These are phyloP conservation scores for Aspergillus mulundensis DNA, from an alignment of 495 filamentous ascomycete genomes.

Conservation along the genomic window DNA sequence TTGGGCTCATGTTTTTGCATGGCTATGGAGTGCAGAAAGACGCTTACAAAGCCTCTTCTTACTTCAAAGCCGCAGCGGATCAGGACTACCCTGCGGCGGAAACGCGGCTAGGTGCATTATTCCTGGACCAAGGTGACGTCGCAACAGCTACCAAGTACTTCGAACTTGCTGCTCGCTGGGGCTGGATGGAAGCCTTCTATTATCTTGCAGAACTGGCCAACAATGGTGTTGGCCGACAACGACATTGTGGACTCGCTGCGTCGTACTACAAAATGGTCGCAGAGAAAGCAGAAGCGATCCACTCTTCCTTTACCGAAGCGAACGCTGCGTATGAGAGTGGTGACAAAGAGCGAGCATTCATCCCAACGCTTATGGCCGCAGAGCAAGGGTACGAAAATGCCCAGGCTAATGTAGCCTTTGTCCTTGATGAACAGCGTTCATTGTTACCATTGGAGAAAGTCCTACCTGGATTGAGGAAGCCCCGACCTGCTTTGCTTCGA, in stretches of 20 bases:
- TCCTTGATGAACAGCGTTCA: conserved; percentile 79
- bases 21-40: conserved; percentile 78
- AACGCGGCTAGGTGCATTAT: conserved; percentile 77
- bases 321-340: conserved; percentile 79
- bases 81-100: conserved; percentile 81
- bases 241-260: conserved; percentile 74
- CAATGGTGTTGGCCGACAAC: conserved; percentile 73
- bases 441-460: conserved; percentile 48
- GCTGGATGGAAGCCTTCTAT: conserved; percentile 90
- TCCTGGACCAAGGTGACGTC: conserved; percentile 84
- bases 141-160: conserved; percentile 79
- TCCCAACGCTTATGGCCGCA: conserved; percentile 85
- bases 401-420: conserved; percentile 90
- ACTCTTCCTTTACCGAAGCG: conserved; percentile 81
- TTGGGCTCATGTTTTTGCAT: conserved; percentile 83
- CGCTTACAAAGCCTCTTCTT: conserved; percentile 66
- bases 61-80: conserved; percentile 77
- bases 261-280: conserved; percentile 93
- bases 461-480: conserved; percentile 37
- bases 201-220: conserved; percentile 89
- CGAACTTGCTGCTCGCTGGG: conserved; percentile 83
- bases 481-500: conserved; percentile 50
- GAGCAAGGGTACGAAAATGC: conserved; percentile 94
- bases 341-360: conserved; percentile 79
- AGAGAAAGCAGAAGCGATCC: conserved; percentile 79